Evolutionary conservation across 495 filamentous ascomycete genomes (phyloP).

Genomic region (Penicillium silybi): DNA sequence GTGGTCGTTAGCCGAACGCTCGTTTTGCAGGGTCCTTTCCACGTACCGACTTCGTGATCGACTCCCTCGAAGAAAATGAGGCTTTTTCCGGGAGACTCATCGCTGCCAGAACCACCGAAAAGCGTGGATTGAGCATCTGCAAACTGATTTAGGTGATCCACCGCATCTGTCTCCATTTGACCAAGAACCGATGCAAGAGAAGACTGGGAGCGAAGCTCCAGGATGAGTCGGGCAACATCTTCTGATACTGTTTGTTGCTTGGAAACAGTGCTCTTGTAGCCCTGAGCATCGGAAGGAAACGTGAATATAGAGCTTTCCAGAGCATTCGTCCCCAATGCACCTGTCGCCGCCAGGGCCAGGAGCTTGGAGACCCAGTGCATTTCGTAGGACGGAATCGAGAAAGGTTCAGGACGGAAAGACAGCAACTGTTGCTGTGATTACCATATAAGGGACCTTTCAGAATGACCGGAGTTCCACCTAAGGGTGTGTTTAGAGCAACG

Average conservation of each 20-base stretch:
- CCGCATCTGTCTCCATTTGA: slow-evolving; percentile 34
- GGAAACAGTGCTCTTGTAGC: not conserved
- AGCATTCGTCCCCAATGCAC: slow-evolving; percentile 26
- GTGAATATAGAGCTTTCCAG: slow-evolving; percentile 37
- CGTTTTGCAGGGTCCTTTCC: not conserved
- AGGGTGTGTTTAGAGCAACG: not conserved
- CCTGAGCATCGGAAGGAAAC: slow-evolving; percentile 16
- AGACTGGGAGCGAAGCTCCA: slow-evolving; percentile 53
- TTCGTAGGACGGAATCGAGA: slow-evolving; percentile 6
- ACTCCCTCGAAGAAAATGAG: slow-evolving; percentile 50
- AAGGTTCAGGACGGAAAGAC: not conserved
- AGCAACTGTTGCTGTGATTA: not conserved
- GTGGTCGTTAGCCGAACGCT: not conserved
- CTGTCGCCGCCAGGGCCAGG: slow-evolving; percentile 23
- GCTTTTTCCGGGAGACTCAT: slow-evolving; percentile 20
- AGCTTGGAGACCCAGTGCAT: slow-evolving; percentile 31
- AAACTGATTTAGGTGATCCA: slow-evolving; percentile 48
- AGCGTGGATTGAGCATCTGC: slow-evolving; percentile 36
- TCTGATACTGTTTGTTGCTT: slow-evolving; percentile 28
- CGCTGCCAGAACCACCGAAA: slow-evolving; percentile 29
- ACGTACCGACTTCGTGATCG: slow-evolving; percentile 37
- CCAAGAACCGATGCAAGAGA: slow-evolving; percentile 48
- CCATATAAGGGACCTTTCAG: not conserved
- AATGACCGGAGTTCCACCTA: not conserved
- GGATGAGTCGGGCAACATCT: slow-evolving; percentile 46